A percentile compares a stretch with the other conserved stretches of the same genome.
Evolutionary conservation across 2,329 filamentous ascomycete species (phyloP).

Genomic region (Escovopsis sp.): DNA sequence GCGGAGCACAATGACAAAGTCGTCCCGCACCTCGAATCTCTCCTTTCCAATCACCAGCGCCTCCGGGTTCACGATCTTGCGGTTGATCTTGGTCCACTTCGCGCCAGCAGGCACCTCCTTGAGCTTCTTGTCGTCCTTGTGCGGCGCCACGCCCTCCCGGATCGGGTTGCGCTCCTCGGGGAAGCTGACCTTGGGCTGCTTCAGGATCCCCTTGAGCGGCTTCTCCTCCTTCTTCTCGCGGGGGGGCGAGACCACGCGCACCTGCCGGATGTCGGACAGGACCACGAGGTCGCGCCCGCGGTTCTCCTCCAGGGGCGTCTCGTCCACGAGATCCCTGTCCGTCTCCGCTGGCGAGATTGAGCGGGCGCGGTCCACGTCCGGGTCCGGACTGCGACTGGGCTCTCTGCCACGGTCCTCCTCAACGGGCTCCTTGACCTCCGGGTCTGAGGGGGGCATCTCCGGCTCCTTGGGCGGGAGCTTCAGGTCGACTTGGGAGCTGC

Average conservation of each 20-base stretch:
- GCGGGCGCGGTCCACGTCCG: conserved; percentile 3
- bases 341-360: conserved; percentile 9
- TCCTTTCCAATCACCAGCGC: conserved; percentile 78
- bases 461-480: conserved; percentile 34
- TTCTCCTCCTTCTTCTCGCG: conserved; percentile 47
- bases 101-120: conserved; percentile 63
- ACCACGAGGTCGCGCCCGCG: conserved; percentile 27
- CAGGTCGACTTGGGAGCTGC: conserved; percentile 29
- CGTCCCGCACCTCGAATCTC: conserved; percentile 78
- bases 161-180: conserved; percentile 74
- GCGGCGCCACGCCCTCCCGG: conserved; percentile 81
- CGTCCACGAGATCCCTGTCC: conserved; percentile 5
- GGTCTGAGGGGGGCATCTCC: conserved; percentile 25
- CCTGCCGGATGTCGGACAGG: conserved; percentile 28
- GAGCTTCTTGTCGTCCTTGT: conserved; percentile 65
- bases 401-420: conserved; percentile 1
- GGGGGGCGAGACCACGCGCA: conserved; percentile 62
- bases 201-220: conserved; percentile 70
- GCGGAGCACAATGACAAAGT: conserved; percentile 83
- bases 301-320: conserved; percentile 15
- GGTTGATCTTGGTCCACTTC: conserved; percentile 85
- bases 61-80: conserved; percentile 76
- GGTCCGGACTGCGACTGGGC: conserved; percentile 2
- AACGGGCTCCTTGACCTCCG: conserved; percentile 7
- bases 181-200: conserved; percentile 66